phyloP scores from a whole-genome alignment of 208 protist species.

The Herpetomonas samuelpessoai region DNA sequence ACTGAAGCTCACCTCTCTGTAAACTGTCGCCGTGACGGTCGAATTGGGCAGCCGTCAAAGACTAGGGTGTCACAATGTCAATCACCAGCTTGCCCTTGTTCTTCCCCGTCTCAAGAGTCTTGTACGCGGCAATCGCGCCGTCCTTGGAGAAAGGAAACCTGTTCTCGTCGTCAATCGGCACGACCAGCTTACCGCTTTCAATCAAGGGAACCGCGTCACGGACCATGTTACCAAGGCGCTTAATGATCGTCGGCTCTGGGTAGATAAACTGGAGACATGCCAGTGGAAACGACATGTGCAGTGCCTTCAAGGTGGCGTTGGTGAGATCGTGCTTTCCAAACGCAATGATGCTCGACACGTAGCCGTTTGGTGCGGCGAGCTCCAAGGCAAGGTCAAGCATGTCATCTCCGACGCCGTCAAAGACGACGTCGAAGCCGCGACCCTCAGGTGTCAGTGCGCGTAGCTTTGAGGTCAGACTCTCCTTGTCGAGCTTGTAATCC shows the following conservation, averaged over 20 bases:
- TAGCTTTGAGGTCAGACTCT: background rate
- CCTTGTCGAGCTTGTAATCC: slow-evolving; percentile 9
- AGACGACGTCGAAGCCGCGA: slow-evolving; percentile 22
- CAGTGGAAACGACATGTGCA: slow-evolving; percentile 6
- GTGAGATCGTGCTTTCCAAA: background rate
- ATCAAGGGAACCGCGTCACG: slow-evolving; percentile 11
- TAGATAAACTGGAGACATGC: slow-evolving; percentile 15
- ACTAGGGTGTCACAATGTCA: background rate
- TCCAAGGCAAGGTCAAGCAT: slow-evolving; percentile 6
- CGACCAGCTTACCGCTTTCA: slow-evolving; percentile 4
- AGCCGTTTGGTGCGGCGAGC: slow-evolving; percentile 11
- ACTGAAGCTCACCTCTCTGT: too few species aligned
- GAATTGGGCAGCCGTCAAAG: too few species aligned
- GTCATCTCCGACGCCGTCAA: slow-evolving; percentile 9
- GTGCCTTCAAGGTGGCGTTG: slow-evolving; percentile 6
- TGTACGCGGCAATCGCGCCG: slow-evolving; percentile 3
- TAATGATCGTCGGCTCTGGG: background rate
- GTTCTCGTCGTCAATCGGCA: slow-evolving; percentile 5
- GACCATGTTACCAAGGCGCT: slow-evolving; percentile 5
- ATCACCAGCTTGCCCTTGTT: slow-evolving; percentile 15
- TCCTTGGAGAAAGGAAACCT: slow-evolving; percentile 4
- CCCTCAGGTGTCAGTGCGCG: background rate
- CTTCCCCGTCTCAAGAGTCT: background rate
- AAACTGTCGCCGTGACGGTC: too few species aligned
- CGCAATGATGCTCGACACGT: slow-evolving; percentile 7